Evolutionary conservation across 2,329 filamentous ascomycete genomes (phyloP).

Genomic region (Diaporthe sp.): DNA sequence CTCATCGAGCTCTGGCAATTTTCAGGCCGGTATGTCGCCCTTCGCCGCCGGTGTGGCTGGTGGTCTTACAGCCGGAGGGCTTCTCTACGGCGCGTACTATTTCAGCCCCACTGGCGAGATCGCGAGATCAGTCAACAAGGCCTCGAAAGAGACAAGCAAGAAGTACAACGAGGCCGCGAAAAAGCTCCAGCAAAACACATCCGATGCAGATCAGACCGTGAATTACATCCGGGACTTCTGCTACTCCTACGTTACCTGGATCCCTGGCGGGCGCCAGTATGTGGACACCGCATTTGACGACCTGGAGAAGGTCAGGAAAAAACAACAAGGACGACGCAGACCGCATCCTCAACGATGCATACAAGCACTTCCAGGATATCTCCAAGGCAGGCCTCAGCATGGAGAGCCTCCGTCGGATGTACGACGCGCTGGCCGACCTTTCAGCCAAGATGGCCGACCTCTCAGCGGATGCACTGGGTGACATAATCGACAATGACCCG

Average conservation of each 20-base stretch:
- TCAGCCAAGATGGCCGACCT: slow-evolving; percentile 69
- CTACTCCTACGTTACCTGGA: slow-evolving; percentile 75
- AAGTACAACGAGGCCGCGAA: slow-evolving; percentile 70
- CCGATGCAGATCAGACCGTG: slow-evolving; percentile 74
- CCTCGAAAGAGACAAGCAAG: slow-evolving; percentile 65
- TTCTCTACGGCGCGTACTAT: slow-evolving; percentile 33
- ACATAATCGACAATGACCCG: slow-evolving; percentile 80
- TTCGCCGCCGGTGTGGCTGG: slow-evolving; percentile 26
- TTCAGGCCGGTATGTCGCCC: slow-evolving; percentile 2
- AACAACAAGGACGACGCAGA: slow-evolving; percentile 79
- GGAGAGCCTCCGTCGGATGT: slow-evolving; percentile 70
- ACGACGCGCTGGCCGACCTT: slow-evolving; percentile 71
- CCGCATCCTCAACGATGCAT: slow-evolving; percentile 73
- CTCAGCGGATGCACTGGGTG: slow-evolving; percentile 68
- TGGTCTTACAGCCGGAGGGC: slow-evolving; percentile 25
- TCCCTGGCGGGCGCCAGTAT: slow-evolving; percentile 76
- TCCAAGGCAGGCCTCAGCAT: slow-evolving; percentile 70
- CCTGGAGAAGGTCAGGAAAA: slow-evolving; percentile 71
- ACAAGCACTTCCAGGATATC: slow-evolving; percentile 72
- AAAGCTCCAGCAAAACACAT: slow-evolving; percentile 70
- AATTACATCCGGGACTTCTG: slow-evolving; percentile 73
- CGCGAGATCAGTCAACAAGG: slow-evolving; percentile 37
- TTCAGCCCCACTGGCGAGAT: slow-evolving; percentile 48
- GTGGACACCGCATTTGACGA: slow-evolving; percentile 78
- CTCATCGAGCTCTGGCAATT: slow-evolving; percentile 10